Evolutionary conservation across 805 yeast genomes (phyloP).

Genomic region (Lachancea thermotolerans): DNA sequence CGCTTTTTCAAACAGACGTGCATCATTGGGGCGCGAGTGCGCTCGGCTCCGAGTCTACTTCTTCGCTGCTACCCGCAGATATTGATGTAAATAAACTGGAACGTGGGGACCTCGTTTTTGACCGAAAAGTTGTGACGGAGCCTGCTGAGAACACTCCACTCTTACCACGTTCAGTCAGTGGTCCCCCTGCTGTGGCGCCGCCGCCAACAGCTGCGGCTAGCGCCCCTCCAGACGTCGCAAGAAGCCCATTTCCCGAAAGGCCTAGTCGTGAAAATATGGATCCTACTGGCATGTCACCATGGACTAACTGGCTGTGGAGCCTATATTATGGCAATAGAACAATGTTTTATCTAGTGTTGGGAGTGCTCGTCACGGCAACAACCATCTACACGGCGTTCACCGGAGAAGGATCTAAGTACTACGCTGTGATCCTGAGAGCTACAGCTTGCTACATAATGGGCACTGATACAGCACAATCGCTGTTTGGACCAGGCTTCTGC

Average conservation of each 20-base stretch:
- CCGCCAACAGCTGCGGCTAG: too few relatives aligned
- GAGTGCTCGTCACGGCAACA: slow-evolving; percentile 1
- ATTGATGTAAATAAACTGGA: slow-evolving; percentile 5
- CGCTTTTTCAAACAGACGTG: neutral
- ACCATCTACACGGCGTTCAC: slow-evolving; percentile 8
- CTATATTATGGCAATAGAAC: slow-evolving; percentile 5
- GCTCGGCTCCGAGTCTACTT: neutral
- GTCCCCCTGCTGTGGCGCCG: too few relatives aligned
- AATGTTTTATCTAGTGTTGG: slow-evolving; percentile 4
- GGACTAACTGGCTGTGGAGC: slow-evolving; percentile 5
- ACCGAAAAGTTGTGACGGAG: neutral
- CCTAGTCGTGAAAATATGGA: neutral
- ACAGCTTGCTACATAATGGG: slow-evolving; percentile 8
- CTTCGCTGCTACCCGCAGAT: slow-evolving; percentile 4
- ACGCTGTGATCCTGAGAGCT: slow-evolving; percentile 9
- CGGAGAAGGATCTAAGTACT: slow-evolving; percentile 8
- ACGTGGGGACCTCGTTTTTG: slow-evolving; percentile 3
- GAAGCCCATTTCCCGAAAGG: neutral
- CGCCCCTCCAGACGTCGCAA: neutral
- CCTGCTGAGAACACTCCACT: slow-evolving; percentile 1
- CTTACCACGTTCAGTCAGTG: neutral
- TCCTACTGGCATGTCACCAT: neutral
- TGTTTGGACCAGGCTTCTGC: slow-evolving; percentile 9
- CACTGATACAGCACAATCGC: slow-evolving; percentile 5
- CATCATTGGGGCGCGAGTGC: neutral